A percentile compares a stretch with the other conserved stretches of the same genome.
These are phyloP conservation scores for Sporothrix brunneoviolacea DNA, from an alignment of 2,329 filamentous ascomycete genomes.

Conservation along the genomic window DNA sequence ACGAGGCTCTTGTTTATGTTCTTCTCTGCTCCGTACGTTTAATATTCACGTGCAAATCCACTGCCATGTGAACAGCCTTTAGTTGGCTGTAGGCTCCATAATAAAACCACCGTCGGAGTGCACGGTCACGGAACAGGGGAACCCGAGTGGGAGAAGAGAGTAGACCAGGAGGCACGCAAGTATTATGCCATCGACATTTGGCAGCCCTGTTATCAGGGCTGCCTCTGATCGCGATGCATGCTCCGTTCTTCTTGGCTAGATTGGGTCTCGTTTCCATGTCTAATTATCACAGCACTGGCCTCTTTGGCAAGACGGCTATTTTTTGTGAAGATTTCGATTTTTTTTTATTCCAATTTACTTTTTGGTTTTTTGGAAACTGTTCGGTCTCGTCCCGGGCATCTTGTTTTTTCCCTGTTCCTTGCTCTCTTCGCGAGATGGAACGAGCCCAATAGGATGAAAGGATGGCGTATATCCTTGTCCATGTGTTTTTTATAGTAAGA, in stretches of 20 bases:
- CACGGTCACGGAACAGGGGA: neutral
- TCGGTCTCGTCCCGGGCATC: neutral
- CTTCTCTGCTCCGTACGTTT: neutral
- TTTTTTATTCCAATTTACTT: slow-evolving; percentile 12
- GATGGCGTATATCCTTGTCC: no score
- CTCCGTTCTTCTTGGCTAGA: no score
- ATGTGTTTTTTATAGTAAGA: neutral
- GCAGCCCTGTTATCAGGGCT: no score
- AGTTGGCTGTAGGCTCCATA: neutral
- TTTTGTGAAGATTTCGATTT: slow-evolving; percentile 13
- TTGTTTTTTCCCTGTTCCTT: neutral
- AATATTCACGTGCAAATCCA: slow-evolving; percentile 13
- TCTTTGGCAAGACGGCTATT: no score
- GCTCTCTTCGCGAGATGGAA: neutral
- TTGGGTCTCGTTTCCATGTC: no score
- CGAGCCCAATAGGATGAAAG: no score
- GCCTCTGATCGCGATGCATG: no score
- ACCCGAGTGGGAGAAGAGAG: neutral
- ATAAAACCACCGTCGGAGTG: neutral
- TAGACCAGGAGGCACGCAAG: no score
- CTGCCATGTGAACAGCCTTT: neutral
- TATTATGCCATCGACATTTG: no score
- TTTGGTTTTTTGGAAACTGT: slow-evolving; percentile 9
- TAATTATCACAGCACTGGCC: no score
- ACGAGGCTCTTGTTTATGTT: neutral